These are phyloP conservation scores for Calonectria fujianensis DNA, from an alignment of 2,329 filamentous ascomycete species.

Conservation along the genomic window DNA sequence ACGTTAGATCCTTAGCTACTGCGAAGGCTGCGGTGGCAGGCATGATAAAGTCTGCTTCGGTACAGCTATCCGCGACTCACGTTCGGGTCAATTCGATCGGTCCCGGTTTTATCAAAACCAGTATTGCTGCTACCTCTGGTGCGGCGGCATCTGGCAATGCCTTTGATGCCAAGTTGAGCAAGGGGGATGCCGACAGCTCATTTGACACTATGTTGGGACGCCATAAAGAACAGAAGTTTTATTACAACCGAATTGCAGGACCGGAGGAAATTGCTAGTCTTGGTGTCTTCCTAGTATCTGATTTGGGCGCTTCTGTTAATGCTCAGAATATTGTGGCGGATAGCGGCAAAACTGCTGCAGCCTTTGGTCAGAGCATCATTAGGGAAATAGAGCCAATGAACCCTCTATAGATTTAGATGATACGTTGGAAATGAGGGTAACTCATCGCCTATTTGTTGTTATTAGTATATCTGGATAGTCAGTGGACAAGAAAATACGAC, in stretches of 20 bases:
- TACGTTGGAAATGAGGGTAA: background rate
- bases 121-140: constrained; percentile 28
- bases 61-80: constrained; percentile 39
- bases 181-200: background rate
- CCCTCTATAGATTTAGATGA: background rate
- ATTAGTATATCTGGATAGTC: background rate
- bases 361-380: constrained; percentile 30
- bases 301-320: constrained; percentile 40
- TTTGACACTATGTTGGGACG: constrained; percentile 18
- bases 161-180: background rate
- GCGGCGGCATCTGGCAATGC: background rate
- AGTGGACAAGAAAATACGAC: background rate
- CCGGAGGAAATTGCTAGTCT: constrained; percentile 44
- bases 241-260: constrained; percentile 42
- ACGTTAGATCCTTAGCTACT: constrained; percentile 1
- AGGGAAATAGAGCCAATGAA: constrained; percentile 28
- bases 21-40: constrained; percentile 33
- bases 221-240: constrained; percentile 29
- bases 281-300: constrained; percentile 45
- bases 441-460: background rate
- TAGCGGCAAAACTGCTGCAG: constrained; percentile 41
- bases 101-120: constrained; percentile 37
- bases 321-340: constrained; percentile 47
- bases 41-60: constrained; percentile 37
- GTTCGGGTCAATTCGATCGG: constrained; percentile 45